Evolutionary conservation across 768 basidiomycete genomes (phyloP).

Genomic region (Favolaschia claudopus): DNA sequence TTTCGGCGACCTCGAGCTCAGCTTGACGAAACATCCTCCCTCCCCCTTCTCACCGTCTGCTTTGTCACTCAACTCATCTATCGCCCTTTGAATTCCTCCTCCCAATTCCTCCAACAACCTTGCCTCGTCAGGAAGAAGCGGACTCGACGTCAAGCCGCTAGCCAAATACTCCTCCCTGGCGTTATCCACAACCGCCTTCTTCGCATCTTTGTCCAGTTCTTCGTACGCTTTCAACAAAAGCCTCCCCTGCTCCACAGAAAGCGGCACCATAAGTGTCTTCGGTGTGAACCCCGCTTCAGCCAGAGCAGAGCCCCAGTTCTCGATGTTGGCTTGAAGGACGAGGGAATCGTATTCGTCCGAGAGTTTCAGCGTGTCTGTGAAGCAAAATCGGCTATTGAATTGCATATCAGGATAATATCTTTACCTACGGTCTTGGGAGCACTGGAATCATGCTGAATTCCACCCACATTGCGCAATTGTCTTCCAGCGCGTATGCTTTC

Average conservation of each 20-base stretch:
- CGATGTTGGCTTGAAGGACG: conserved; percentile 23
- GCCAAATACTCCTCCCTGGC: conserved; percentile 10
- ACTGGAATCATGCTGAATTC: conserved; percentile 17
- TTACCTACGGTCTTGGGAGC: conserved; percentile 10
- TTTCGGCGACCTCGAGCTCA: conserved; percentile 29
- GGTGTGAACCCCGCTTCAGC: conserved; percentile 5
- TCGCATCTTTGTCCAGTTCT: conserved; percentile 1
- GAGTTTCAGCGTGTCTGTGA: conserved; percentile 9
- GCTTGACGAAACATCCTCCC: conserved; percentile 25
- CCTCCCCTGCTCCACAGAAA: conserved; percentile 8
- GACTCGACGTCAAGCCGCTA: not conserved
- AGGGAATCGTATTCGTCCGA: conserved; percentile 20
- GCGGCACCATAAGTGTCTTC: conserved; percentile 14
- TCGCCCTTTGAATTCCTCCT: conserved; percentile 5
- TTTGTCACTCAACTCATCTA: conserved; percentile 5
- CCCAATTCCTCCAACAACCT: conserved; percentile 3
- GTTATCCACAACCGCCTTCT: not conserved
- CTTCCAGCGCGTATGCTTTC: conserved; percentile 14
- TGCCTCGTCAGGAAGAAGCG: conserved; percentile 12
- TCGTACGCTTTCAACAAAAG: conserved; percentile 21
- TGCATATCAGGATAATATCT: not conserved
- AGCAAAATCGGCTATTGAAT: not conserved
- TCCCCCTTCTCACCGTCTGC: not conserved
- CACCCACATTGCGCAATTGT: not conserved
- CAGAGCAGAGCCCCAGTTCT: conserved; percentile 18